Conservation (phyloP, 495 filamentous ascomycete species). For the Filosporella fistucella region DNA sequence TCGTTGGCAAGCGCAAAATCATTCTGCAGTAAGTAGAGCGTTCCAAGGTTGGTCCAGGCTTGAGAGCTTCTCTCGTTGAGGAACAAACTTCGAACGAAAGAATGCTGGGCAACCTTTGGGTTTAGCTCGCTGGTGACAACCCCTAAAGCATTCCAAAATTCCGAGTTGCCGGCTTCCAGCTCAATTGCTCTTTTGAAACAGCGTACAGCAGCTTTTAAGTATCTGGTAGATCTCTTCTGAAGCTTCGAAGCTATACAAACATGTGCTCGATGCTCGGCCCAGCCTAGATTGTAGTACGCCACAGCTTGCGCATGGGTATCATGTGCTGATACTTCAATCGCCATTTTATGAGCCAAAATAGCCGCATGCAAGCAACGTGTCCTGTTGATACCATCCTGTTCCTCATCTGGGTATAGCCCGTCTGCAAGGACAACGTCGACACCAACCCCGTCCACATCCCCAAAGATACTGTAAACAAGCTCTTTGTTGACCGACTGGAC, state of each 20-base stretch:
- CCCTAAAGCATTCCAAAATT: slow-evolving; percentile 97
- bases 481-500: slow-evolving; percentile 46
- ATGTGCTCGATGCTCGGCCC: slow-evolving; percentile 83
- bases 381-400: slow-evolving; percentile 41
- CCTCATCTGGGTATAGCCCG: slow-evolving; percentile 36
- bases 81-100: slow-evolving; percentile 86
- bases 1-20: slow-evolving; percentile 81
- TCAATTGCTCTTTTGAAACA: slow-evolving; percentile 98
- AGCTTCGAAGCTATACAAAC: slow-evolving; percentile 46
- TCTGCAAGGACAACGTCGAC: slow-evolving; percentile 38
- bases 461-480: slow-evolving; percentile 54
- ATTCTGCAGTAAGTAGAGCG: slow-evolving; percentile 78
- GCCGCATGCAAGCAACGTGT: slow-evolving; percentile 54
- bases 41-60: slow-evolving; percentile 86
- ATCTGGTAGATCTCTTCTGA: slow-evolving; percentile 50
- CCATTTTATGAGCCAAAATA: slow-evolving; percentile 83
- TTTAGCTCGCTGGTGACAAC: slow-evolving; percentile 82
- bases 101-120: slow-evolving; percentile 85
- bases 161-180: slow-evolving; percentile 87
- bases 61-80: slow-evolving; percentile 83
- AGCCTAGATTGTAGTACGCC: slow-evolving; percentile 94
- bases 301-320: slow-evolving; percentile 92
- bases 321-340: slow-evolving; percentile 64
- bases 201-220: slow-evolving; percentile 75
- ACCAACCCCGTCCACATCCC: slow-evolving; percentile 68